Percentiles rank a stretch among this genome's conserved stretches.
These are phyloP conservation scores for Cladophialophora exuberans DNA, from an alignment of 2,329 filamentous ascomycete genomes.

Conservation along the genomic window DNA sequence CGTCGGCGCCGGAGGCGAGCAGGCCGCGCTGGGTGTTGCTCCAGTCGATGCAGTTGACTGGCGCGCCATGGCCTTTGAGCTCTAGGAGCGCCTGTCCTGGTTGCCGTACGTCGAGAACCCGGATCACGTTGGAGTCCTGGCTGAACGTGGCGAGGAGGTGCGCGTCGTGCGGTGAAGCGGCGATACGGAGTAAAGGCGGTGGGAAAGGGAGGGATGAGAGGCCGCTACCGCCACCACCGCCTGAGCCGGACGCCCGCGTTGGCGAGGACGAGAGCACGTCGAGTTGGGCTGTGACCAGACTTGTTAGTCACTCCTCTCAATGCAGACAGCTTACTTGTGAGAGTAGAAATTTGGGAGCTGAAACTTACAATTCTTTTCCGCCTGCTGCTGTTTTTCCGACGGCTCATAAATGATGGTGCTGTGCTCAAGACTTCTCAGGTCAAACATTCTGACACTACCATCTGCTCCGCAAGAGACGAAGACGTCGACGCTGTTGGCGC, in stretches of 20 bases:
- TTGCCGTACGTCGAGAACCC: constrained; percentile 93
- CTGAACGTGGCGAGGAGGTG: constrained; percentile 97
- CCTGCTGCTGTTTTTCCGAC: constrained; percentile 74
- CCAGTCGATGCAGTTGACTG: constrained; percentile 95
- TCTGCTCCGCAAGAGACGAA: constrained; percentile 98
- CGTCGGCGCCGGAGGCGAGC: constrained; percentile 88
- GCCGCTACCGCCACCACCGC: no score
- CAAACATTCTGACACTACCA: constrained; percentile 98
- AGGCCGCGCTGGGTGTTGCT: constrained; percentile 83
- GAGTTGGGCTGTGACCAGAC: constrained; percentile 23
- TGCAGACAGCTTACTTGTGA: no score
- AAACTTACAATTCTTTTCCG: constrained; percentile 65
- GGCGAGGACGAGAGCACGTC: constrained; percentile 30
- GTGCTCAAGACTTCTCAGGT: constrained; percentile 92
- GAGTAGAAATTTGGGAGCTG: no score
- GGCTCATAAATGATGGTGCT: constrained; percentile 99
- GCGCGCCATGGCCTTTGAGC: constrained; percentile 81
- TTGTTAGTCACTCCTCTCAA: no score
- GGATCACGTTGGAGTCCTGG: constrained; percentile 86
- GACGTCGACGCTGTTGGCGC: constrained; percentile 96
- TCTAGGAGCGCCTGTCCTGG: constrained; percentile 94
- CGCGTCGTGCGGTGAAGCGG: constrained; percentile 76
- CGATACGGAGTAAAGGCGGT: constrained; percentile 73
- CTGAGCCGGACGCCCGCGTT: constrained; percentile 21
- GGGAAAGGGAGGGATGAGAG: constrained; percentile 42